Percentiles rank a stretch among this genome's conserved stretches.
Conservation (phyloP, 805 yeast species). For the Ogataea methanolica region DNA sequence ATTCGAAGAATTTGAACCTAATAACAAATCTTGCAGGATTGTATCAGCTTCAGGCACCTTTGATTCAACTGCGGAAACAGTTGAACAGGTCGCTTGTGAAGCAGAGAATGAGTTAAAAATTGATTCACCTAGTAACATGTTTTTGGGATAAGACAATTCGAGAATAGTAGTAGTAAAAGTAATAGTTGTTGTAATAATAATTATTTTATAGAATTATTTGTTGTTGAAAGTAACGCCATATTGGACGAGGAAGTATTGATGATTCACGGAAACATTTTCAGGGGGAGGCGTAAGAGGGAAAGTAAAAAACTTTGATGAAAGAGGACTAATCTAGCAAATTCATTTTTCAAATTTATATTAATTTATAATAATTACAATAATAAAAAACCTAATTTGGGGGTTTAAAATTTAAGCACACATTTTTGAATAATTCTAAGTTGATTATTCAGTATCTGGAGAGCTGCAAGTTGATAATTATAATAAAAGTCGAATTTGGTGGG, state of each 20-base stretch:
- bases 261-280: constrained; percentile 23
- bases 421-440: constrained; percentile 6
- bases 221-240: constrained; percentile 18
- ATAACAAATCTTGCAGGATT: constrained; percentile 2
- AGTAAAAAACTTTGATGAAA: constrained; percentile 5
- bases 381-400: constrained; percentile 4
- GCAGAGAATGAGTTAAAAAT: constrained; percentile 25
- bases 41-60: constrained; percentile 1
- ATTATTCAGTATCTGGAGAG: background rate
- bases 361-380: constrained; percentile 13
- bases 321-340: constrained; percentile 12
- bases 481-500: too few species aligned
- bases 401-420: constrained; percentile 22
- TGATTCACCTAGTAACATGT: constrained; percentile 31
- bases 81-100: background rate
- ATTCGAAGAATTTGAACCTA: background rate
- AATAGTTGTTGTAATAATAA: background rate
- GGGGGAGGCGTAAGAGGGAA: constrained; percentile 4
- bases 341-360: constrained; percentile 13
- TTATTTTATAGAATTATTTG: background rate
- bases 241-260: constrained; percentile 17
- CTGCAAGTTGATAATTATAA: background rate
- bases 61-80: background rate
- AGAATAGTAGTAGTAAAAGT: constrained; percentile 4
- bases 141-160: constrained; percentile 3